Conservation (phyloP, 2,329 filamentous ascomycete genomes). For the Clonostachys rhizophaga region DNA sequence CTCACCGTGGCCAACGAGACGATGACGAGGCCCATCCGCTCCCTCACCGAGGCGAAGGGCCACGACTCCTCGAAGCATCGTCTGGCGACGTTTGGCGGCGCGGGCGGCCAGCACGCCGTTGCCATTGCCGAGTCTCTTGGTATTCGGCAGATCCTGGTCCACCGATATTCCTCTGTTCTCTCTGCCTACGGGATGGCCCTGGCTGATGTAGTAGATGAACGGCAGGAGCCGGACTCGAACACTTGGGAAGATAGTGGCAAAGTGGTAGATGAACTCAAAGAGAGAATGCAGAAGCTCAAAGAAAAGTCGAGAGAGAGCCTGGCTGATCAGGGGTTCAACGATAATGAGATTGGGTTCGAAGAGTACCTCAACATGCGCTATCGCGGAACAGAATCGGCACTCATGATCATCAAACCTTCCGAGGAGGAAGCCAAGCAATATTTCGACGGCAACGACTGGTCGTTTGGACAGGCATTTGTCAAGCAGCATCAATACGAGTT, state of each 20-base stretch:
- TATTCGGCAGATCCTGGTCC: slow-evolving; percentile 79
- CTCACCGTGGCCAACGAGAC: slow-evolving; percentile 86
- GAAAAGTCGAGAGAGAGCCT: slow-evolving; percentile 66
- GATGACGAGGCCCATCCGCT: slow-evolving; percentile 87
- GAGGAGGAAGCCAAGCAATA: slow-evolving; percentile 54
- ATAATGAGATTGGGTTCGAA: slow-evolving; percentile 74
- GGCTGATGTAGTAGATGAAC: slow-evolving; percentile 88
- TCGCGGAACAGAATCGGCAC: slow-evolving; percentile 81
- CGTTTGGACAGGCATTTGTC: slow-evolving; percentile 79
- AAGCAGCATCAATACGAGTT: slow-evolving; percentile 90
- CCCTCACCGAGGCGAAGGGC: slow-evolving; percentile 86
- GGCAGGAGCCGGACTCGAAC: slow-evolving; percentile 70
- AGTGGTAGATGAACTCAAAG: slow-evolving; percentile 57
- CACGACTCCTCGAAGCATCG: slow-evolving; percentile 87
- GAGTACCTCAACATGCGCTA: slow-evolving; percentile 95
- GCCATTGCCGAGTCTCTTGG: slow-evolving; percentile 82
- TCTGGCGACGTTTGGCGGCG: slow-evolving; percentile 89
- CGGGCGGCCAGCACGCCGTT: slow-evolving; percentile 88
- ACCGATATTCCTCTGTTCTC: slow-evolving; percentile 82
- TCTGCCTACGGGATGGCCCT: slow-evolving; percentile 92
- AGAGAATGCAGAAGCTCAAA: slow-evolving; percentile 76
- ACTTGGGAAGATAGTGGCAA: slow-evolving; percentile 56
- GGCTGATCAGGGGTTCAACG: slow-evolving; percentile 72
- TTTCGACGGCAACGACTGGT: slow-evolving; percentile 67
- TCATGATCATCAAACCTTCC: slow-evolving; percentile 80